Conservation (phyloP, 139 green algal genomes). For the Tetratostichococcus sp. region DNA sequence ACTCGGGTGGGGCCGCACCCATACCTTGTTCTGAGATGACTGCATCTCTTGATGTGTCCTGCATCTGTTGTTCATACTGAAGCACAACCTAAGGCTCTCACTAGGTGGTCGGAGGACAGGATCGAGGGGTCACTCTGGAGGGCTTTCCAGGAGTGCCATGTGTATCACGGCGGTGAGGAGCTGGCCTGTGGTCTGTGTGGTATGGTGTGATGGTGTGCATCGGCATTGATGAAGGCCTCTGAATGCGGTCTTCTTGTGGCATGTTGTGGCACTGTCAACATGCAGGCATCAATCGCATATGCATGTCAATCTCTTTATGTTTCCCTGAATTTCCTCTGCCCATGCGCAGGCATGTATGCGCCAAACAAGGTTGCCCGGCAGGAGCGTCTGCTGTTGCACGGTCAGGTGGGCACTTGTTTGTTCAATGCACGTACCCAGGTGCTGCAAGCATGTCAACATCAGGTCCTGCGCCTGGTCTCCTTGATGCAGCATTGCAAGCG, state of each 20-base stretch:
- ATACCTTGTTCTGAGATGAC: slow-evolving; percentile 4
- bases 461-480: no score
- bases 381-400: not conserved
- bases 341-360: not conserved
- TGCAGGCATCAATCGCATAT: slow-evolving; percentile 28
- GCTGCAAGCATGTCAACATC: no score
- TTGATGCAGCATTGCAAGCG: no score
- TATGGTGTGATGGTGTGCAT: no score
- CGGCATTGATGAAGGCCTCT: no score
- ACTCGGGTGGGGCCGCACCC: slow-evolving; percentile 22
- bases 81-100: no score
- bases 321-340: not conserved
- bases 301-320: not conserved
- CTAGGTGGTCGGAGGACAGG: no score
- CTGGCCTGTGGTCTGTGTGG: no score
- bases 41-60: slow-evolving; percentile 14
- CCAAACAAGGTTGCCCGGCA: not conserved
- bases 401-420: slow-evolving; percentile 5
- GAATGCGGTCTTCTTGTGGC: slow-evolving; percentile 31
- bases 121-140: no score
- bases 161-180: no score
- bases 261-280: slow-evolving; percentile 26
- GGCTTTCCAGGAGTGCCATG: no score
- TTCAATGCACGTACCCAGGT: not conserved
- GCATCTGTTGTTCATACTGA: no score